Conservation (phyloP, 2,329 filamentous ascomycete genomes). For the Fusarium praegraminearum region DNA sequence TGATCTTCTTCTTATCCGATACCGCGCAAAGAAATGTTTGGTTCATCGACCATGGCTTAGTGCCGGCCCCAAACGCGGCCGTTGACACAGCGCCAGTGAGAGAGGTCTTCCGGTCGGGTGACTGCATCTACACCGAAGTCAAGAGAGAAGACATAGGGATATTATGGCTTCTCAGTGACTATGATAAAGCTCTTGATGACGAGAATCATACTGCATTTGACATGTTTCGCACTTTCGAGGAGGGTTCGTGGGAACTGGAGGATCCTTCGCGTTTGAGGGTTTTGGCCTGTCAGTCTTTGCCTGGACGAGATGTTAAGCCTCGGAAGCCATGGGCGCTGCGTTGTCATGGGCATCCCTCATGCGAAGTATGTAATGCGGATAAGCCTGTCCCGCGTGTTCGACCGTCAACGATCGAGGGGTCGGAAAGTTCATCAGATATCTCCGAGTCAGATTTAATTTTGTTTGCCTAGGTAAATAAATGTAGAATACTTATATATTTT, state of each 20-base stretch:
- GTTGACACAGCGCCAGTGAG: rapidly evolving
- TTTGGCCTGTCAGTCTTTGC: not conserved
- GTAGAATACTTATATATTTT: not conserved
- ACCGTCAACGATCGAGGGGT: not conserved
- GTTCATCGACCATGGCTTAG: constrained; percentile 22
- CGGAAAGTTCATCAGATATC: not conserved
- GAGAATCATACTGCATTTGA: not conserved
- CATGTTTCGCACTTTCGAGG: constrained; percentile 4
- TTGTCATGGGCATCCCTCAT: not conserved
- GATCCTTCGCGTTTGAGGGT: not conserved
- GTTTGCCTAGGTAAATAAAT: not conserved
- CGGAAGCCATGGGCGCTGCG: not conserved
- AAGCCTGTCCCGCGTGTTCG: not conserved
- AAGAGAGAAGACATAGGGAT: constrained; percentile 5
- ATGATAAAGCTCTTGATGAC: not conserved
- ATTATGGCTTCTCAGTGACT: not conserved
- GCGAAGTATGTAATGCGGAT: not conserved
- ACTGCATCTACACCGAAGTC: constrained; percentile 13
- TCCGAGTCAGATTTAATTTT: not conserved
- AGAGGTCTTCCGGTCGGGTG: constrained; percentile 10
- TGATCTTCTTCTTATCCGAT: not conserved
- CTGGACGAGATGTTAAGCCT: not conserved
- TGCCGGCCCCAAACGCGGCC: rapidly evolving
- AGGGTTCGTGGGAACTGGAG: not conserved
- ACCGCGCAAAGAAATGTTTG: constrained; percentile 6